Base-by-base conservation (phyloP, 345 rosid genomes). In the Passiflora organensis region DNA sequence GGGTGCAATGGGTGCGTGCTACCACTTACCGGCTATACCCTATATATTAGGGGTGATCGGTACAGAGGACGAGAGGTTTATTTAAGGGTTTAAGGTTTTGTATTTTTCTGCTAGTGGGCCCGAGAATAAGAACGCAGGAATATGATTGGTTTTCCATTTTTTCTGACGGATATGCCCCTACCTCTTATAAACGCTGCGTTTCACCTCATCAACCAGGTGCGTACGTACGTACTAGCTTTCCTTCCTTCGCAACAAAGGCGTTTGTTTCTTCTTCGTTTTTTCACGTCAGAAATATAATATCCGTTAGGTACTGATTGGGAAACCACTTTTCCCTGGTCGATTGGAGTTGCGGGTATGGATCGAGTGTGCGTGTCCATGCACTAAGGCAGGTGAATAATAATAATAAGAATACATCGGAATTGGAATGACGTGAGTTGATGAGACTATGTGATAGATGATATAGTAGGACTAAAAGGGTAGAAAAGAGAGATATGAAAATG, bases 91-190 rank as follows among this genome's bases (percentile, higher is more conserved):
- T 67, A 53, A 45, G 53, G 51, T 41, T 36, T 50, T 46, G 59
- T 49, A 47, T 52, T 11, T 51, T 62, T n/a, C n/a, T n/a, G 34
- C 22, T 19, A 10, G 24, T 9, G 43, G 34, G 1, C 23, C n/a
- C n/a, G 51, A 11, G 51, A 48, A 23, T 41, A 38, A 10, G 44
- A 43, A 47, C 12, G 42, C 32, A 25, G 9, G 52, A 5, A 16
- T 44, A 25, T 63, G 46, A 62, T 63, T 67, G 65, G 62, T 15
- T 42, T 34, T 19, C 0, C 4, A 1, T 17, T 6, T 2, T 13
- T 43, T n/a, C n/a, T 14, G 69, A 63, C 77, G 1, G 2, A 50
- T 48, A 21, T 63, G 20, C 62, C 73, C 72, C 18, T 55, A 9
- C 24, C 14, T 37, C 25, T 25, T 43, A 14, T n/a, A n/a, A n/a